Base-by-base conservation (phyloP, 768 basidiomycete genomes). In the Trametes sanguinea region DNA sequence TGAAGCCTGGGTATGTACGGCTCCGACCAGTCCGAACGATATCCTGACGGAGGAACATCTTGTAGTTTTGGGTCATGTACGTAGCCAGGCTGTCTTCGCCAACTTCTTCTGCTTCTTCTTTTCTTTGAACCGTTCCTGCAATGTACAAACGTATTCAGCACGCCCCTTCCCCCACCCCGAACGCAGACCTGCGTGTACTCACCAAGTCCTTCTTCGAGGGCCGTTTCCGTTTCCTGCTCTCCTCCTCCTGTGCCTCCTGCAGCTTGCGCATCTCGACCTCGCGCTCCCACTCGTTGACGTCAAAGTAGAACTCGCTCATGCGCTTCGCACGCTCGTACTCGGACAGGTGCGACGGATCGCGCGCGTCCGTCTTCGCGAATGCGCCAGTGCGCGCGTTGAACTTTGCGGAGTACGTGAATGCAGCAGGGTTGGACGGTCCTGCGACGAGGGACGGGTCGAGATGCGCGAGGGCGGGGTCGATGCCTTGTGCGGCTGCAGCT, bases 231-330 rank as follows among this genome's bases (percentile, higher is more conserved):
- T 92, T 92, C 80, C 84, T 89, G 22, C 82, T 83, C 14, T 78
- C 80, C 50, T 76, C 83, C 16, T 81, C 85, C 56, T 79, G 78
- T 54, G 76, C 64, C 72, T 80, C 75, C 62, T 71, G 68, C 58
- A 74, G 59, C 65, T 75, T 73, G 33, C 80, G 72, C 52, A 78
- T 72, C 30, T 83, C 89, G 3, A 90, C 79, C 32, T 92, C 84
- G 55, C 82, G 65, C 74, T 93, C 87, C 92, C 92, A 94, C 50
- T 81, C 81, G n/a, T 79, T 80, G 22, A 92, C 87, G 65, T 94
- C 92, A 64, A 94, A 94, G 74, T 92, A 94, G 68, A 91, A 89
- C 69, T 88, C 83, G 78, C 89, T 92, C 92, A 94, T 94, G 45
- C 92, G 83, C 72, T 87, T 86, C 69, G 86, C 86, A 5, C 92